These are phyloP conservation scores for Plasmodium billcollinsi DNA, from an alignment of 169 alveolate species.

Conservation along the genomic window DNA sequence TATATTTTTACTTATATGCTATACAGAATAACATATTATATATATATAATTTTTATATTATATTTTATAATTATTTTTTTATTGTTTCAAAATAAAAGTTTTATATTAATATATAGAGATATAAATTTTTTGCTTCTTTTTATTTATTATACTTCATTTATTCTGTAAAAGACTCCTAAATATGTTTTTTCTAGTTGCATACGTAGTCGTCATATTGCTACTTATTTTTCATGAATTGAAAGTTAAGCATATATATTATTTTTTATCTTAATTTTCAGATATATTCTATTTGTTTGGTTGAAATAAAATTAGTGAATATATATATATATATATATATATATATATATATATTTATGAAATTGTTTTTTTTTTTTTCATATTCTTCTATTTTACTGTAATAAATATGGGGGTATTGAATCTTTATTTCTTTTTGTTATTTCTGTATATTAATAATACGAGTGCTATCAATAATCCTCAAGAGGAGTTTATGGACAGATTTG, in stretches of 20 bases:
- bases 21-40: too few relatives aligned
- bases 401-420: constrained; percentile 10
- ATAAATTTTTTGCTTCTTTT: too few relatives aligned
- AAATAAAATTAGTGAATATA: not conserved
- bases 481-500: constrained; percentile 72
- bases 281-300: constrained; percentile 7
- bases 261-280: constrained; percentile 3
- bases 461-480: constrained; percentile 49
- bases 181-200: too few relatives aligned
- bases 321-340: too few relatives aligned
- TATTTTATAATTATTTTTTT: too few relatives aligned
- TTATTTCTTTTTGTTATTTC: constrained; percentile 14
- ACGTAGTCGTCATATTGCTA: not conserved
- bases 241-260: constrained; percentile 1
- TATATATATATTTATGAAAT: constrained; percentile 15
- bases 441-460: constrained; percentile 2
- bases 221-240: constrained; percentile 18
- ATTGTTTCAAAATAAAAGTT: too few relatives aligned
- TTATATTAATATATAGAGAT: too few relatives aligned
- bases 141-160: too few relatives aligned
- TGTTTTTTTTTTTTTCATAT: not conserved
- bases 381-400: too few relatives aligned
- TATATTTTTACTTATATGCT: too few relatives aligned
- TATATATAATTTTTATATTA: too few relatives aligned
- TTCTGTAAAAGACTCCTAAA: too few relatives aligned